A percentile compares a stretch with the other conserved stretches of the same genome.
Conservation (phyloP, 306 rosid species). For the Ceratonia siliqua region DNA sequence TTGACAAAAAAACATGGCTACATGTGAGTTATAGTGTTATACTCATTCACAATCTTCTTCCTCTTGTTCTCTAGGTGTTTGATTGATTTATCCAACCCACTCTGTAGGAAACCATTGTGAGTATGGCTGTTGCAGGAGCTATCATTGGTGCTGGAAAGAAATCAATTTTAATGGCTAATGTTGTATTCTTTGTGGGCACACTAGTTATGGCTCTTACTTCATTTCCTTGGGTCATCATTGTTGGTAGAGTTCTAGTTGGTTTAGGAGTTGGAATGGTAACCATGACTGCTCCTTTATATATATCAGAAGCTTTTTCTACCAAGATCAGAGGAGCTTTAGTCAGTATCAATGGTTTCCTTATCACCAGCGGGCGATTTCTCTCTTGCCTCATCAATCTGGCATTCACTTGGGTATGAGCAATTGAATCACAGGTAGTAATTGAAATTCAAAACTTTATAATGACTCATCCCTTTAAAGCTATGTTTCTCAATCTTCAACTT, state of each 20-base stretch:
- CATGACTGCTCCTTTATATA: constrained; percentile 86
- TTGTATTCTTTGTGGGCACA: constrained; percentile 64
- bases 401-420: constrained; percentile 59
- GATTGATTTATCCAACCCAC: background rate
- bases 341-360: constrained; percentile 64
- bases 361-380: constrained; percentile 82
- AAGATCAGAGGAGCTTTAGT: constrained; percentile 86
- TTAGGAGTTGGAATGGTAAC: constrained; percentile 94
- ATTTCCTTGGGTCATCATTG: constrained; percentile 64
- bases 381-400: constrained; percentile 78
- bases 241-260: constrained; percentile 77
- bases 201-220: constrained; percentile 75
- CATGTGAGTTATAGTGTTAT: no score
- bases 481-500: background rate
- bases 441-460: background rate
- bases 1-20: constrained; percentile 80
- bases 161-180: constrained; percentile 65
- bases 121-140: constrained; percentile 90
- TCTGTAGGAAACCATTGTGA: constrained; percentile 77
- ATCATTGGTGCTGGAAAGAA: constrained; percentile 87
- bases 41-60: no score
- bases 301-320: constrained; percentile 88
- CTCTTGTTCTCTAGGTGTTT: background rate
- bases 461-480: background rate
- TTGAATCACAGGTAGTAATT: background rate